phyloP scores from a whole-genome alignment of 129 eudicot genomes.

The Cynara cardunculus region DNA sequence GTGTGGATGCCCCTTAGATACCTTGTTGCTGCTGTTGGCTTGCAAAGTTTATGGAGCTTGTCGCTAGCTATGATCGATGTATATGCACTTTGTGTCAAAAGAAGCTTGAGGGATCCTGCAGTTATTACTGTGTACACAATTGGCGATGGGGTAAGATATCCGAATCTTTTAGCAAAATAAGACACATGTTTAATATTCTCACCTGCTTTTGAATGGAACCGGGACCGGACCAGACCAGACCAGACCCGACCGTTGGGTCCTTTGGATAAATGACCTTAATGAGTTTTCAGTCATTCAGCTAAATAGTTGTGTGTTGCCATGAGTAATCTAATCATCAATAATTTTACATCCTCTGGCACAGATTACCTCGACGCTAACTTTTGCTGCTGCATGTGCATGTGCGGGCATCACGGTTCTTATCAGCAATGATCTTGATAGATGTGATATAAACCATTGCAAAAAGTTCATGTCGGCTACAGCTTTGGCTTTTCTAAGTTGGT shows the following conservation, averaged over 20 bases:
- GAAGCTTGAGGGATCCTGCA: conserved; percentile 62
- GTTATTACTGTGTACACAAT: conserved; percentile 57
- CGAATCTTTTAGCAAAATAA: not conserved
- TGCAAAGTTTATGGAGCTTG: conserved; percentile 86
- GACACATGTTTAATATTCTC: not conserved
- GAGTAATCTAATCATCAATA: not conserved
- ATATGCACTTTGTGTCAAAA: conserved; percentile 63
- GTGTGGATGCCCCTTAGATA: conserved; percentile 38
- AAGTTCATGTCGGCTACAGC: conserved; percentile 86
- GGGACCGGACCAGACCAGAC: too few relatives aligned
- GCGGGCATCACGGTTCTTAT: conserved; percentile 62
- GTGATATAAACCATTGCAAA: conserved; percentile 74
- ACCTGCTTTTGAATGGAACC: too few relatives aligned
- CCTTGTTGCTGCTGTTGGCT: conserved; percentile 84
- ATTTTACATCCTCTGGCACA: conserved; percentile 20
- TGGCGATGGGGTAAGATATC: conserved; percentile 77
- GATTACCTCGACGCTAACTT: conserved; percentile 58
- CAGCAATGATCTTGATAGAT: conserved; percentile 70
- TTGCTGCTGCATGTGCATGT: conserved; percentile 63
- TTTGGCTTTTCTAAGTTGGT: conserved; percentile 89
- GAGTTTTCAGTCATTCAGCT: too few relatives aligned
- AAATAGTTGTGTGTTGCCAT: too few relatives aligned
- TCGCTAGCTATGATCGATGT: conserved; percentile 57
- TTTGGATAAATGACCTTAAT: too few relatives aligned
- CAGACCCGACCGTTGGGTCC: too few relatives aligned